Evolutionary conservation across 2,329 filamentous ascomycete species (phyloP).

Genomic region (Botrytis fragariae): DNA sequence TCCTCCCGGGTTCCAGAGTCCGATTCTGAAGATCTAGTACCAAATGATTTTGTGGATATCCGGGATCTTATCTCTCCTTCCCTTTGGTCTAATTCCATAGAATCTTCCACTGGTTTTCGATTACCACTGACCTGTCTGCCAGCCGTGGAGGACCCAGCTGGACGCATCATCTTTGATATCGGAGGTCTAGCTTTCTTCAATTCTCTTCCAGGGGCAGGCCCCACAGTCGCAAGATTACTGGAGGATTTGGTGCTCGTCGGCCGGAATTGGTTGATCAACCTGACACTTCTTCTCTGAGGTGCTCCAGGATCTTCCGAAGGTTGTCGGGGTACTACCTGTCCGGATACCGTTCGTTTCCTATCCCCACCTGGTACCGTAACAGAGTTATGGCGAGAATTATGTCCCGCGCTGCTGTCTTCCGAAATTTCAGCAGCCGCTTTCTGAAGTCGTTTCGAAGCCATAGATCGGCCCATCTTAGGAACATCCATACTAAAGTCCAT

Average conservation of each 20-base stretch:
- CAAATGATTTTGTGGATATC: constrained; percentile 33
- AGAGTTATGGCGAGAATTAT: constrained; percentile 27
- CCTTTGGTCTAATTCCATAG: constrained; percentile 66
- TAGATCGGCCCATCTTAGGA: constrained; percentile 39
- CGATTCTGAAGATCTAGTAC: constrained; percentile 37
- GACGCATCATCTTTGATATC: constrained; percentile 62
- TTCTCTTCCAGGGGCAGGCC: constrained; percentile 64
- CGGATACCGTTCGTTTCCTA: constrained; percentile 89
- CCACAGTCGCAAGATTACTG: constrained; percentile 56
- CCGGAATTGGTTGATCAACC: constrained; percentile 69
- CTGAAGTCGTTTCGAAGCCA: constrained; percentile 36
- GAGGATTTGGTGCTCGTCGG: constrained; percentile 47
- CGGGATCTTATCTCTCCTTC: constrained; percentile 45
- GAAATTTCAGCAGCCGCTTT: constrained; percentile 33
- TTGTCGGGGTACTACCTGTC: constrained; percentile 61
- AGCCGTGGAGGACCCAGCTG: constrained; percentile 68
- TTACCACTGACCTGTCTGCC: constrained; percentile 89
- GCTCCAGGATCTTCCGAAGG: constrained; percentile 60
- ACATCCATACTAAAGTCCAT: constrained; percentile 39
- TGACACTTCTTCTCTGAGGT: constrained; percentile 67
- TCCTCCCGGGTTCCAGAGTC: constrained; percentile 70
- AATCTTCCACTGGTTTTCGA: constrained; percentile 70
- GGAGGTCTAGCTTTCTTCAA: constrained; percentile 81
- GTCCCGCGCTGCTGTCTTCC: constrained; percentile 31
- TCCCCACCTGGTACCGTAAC: constrained; percentile 47